Evolutionary conservation across 768 basidiomycete species (phyloP).

Genomic region (Dioszegia aurantiaca): DNA sequence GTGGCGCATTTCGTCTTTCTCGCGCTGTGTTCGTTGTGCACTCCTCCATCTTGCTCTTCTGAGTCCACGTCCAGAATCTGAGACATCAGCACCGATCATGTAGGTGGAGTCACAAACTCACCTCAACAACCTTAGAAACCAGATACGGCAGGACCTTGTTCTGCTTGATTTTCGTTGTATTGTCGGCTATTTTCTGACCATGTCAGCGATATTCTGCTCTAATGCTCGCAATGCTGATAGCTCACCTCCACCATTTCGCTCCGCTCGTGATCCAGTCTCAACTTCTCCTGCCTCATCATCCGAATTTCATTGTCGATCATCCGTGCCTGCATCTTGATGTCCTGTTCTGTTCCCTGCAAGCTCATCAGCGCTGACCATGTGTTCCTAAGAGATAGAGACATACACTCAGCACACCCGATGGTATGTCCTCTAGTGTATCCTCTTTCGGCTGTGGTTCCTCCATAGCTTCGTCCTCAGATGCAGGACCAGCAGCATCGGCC

Average conservation of each 20-base stretch:
- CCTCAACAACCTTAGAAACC: conserved; percentile 96
- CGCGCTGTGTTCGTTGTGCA: conserved; percentile 90
- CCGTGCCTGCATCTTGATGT: conserved; percentile 81
- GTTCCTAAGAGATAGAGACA: conserved; percentile 33
- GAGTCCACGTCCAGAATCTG: conserved; percentile 93
- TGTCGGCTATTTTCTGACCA: conserved; percentile 79
- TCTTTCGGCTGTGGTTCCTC: conserved; percentile 41
- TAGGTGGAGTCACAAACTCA: conserved; percentile 55
- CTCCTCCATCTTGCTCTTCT: conserved; percentile 91
- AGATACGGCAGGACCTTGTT: conserved; percentile 98
- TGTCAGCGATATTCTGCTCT: no score
- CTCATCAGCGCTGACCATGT: conserved; percentile 5
- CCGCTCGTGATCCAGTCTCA: conserved; percentile 89
- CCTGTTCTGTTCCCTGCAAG: conserved; percentile 64
- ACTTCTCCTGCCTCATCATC: conserved; percentile 94
- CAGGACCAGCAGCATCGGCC: neutral
- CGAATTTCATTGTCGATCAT: conserved; percentile 97
- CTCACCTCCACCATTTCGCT: conserved; percentile 80
- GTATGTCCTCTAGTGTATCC: conserved; percentile 88
- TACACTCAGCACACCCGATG: conserved; percentile 75
- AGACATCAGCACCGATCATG: no score
- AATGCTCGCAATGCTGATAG: no score
- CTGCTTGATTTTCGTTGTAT: conserved; percentile 97
- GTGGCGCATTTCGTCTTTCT: conserved; percentile 97
- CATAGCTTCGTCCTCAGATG: conserved; percentile 42